Evolutionary conservation across 2,329 filamentous ascomycete genomes (phyloP), one percentile per base, ranked within the genome.

Genomic region (Pseudocercospora ulei): DNA sequence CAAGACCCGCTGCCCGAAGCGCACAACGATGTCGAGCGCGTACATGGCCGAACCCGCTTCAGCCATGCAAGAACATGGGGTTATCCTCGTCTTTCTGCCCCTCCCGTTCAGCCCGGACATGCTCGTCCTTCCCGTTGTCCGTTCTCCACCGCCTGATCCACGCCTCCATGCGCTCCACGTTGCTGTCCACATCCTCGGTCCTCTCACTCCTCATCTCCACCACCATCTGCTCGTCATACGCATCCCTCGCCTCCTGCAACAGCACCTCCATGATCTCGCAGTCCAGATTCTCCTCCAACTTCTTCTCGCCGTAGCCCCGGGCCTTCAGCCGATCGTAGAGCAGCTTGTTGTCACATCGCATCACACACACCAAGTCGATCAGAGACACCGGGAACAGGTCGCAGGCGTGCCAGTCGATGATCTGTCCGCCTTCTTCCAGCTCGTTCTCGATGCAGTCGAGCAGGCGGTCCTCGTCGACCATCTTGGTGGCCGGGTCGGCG

Each of bases 341-440:
- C 8, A 80, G 68, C 12, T 74, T 76, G 11, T 84, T 86, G 52
- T 90, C 78, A 39, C 82, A 84, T 29, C 90, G 73, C 47, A 98
- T 63, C 39, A 98, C 90, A 3, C 96, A 82, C 1, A 98, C 87
- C 2, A 98, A 73, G 60, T 98, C 90, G 57, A 98, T 81, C 84
- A 87, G 92, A 56, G 81, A 81, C 59, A 82, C 78, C 2, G 90
- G 90, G 57, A 96, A 96, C 13, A 96, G 66, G 56, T 96, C 90
- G 66, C 88, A 96, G 2, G 87, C 88, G 64, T 98, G 90, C 88
- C 90, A 98, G 66, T 98, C 90, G 56, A 98, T 82, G 52, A 98
- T 77, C 62, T 77, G 83, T 12, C 90, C 90, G 41, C 88, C 88
- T 12, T 73, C 65, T 47, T 78, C 73, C 24, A 83, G 72, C 45